Evolutionary conservation across 2,329 filamentous ascomycete species (phyloP).

Genomic region (Fusarium proliferatum): DNA sequence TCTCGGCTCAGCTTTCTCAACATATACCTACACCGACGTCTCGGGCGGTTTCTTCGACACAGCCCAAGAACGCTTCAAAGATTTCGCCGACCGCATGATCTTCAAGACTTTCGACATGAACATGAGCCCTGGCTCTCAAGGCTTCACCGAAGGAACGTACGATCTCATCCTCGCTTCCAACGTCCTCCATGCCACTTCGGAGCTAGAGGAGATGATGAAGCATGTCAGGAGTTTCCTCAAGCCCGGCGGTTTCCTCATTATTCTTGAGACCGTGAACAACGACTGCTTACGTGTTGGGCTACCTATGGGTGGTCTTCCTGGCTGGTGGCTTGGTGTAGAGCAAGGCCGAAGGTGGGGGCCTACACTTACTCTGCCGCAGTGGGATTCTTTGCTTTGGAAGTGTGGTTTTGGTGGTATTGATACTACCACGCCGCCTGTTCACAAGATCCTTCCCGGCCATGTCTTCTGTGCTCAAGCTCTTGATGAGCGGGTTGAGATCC

Average conservation of each 20-base stretch:
- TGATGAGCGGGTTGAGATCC: not conserved
- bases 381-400: not conserved
- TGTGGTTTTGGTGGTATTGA: not conserved
- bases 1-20: not conserved
- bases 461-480: conserved; percentile 3
- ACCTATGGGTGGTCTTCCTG: conserved; percentile 7
- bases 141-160: not conserved
- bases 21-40: conserved; percentile 14
- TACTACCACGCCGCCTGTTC: not conserved
- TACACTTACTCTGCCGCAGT: not conserved
- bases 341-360: not conserved
- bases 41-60: conserved; percentile 4
- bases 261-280: not conserved
- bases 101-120: conserved; percentile 1
- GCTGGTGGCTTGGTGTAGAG: not conserved
- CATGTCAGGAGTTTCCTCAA: not conserved
- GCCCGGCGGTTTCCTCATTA: not conserved
- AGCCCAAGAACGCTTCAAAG: not conserved
- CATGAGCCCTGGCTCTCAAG: not conserved
- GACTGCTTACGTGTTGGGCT: not conserved
- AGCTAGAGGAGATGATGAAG: not conserved
- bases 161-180: not conserved
- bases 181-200: not conserved
- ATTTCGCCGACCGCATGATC: not conserved
- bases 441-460: not conserved